Percentiles rank a stretch among this genome's conserved stretches.
Evolutionary conservation across 202 grass and related monocot genomes (phyloP).

Genomic region (Bolboschoenoplectus hybrid): DNA sequence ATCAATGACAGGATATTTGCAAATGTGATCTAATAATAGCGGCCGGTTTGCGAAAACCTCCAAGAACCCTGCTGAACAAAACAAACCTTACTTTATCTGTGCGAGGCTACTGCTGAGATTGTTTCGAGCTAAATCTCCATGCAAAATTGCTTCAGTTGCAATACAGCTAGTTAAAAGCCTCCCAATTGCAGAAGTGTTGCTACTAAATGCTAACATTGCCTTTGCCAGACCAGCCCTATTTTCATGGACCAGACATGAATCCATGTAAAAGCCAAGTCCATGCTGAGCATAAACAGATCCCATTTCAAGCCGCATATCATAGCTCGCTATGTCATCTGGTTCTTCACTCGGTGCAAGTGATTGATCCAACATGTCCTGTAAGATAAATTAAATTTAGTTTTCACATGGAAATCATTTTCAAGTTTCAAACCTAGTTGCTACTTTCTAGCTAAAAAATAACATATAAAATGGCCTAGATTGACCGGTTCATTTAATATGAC

Average conservation of each 20-base stretch:
- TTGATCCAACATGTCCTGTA: slow-evolving; percentile 75
- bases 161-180: slow-evolving; percentile 50
- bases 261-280: slow-evolving; percentile 66
- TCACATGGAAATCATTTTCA: slow-evolving; percentile 6
- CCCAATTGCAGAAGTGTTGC: slow-evolving; percentile 53
- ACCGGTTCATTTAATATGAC: background rate
- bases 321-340: slow-evolving; percentile 65
- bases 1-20: background rate
- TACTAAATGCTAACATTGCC: slow-evolving; percentile 69
- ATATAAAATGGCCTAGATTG: slow-evolving; percentile 19
- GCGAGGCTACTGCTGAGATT: slow-evolving; percentile 49
- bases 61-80: background rate
- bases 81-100: slow-evolving; percentile 57
- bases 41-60: background rate
- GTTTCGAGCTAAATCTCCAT: slow-evolving; percentile 45
- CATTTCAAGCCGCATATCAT: slow-evolving; percentile 65
- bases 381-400: slow-evolving; percentile 46
- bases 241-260: slow-evolving; percentile 38
- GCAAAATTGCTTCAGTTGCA: slow-evolving; percentile 42
- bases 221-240: slow-evolving; percentile 49
- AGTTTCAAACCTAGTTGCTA: background rate
- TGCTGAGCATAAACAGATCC: slow-evolving; percentile 84
- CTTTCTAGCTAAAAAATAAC: background rate
- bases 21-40: background rate
- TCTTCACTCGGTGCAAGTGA: slow-evolving; percentile 52